Conservation (phyloP, 768 basidiomycete species). For the Podaxis carcinomalis region DNA sequence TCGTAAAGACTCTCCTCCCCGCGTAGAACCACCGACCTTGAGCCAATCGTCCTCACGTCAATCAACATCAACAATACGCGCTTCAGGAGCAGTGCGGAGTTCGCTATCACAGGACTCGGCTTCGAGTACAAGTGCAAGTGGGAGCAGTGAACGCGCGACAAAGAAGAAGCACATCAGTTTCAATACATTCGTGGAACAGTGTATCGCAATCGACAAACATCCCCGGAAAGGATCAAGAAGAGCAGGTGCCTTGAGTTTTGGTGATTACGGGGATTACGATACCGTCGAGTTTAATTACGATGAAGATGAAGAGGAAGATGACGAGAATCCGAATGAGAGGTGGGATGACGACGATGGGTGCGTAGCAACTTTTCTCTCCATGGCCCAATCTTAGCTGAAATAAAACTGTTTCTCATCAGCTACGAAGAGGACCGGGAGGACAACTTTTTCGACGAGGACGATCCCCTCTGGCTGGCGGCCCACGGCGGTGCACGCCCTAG, state of each 20-base stretch:
- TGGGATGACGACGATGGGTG: constrained; percentile 59
- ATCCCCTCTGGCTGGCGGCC: constrained; percentile 7
- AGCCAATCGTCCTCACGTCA: constrained; percentile 15
- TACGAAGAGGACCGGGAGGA: constrained; percentile 71
- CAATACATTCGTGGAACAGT: constrained; percentile 97
- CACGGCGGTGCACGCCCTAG: constrained; percentile 22
- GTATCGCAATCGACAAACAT: constrained; percentile 83
- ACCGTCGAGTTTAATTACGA: constrained; percentile 30
- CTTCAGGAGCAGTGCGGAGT: constrained; percentile 22
- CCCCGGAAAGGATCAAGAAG: constrained; percentile 20
- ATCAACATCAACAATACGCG: constrained; percentile 13
- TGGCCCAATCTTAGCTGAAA: neutral
- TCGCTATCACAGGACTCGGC: constrained; percentile 30
- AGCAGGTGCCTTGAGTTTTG: neutral
- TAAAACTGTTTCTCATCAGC: constrained; percentile 27
- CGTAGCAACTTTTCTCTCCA: constrained; percentile 21
- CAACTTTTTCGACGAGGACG: constrained; percentile 43
- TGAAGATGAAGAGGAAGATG: constrained; percentile 54
- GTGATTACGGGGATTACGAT: neutral
- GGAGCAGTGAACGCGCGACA: constrained; percentile 20
- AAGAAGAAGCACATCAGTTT: constrained; percentile 93
- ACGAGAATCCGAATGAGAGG: neutral
- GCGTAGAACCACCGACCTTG: constrained; percentile 37
- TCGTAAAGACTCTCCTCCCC: constrained; percentile 71
- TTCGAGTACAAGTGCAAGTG: constrained; percentile 24